Conservation (phyloP, 1,284 basidiomycete genomes). For the Amylostereum chailletii region DNA sequence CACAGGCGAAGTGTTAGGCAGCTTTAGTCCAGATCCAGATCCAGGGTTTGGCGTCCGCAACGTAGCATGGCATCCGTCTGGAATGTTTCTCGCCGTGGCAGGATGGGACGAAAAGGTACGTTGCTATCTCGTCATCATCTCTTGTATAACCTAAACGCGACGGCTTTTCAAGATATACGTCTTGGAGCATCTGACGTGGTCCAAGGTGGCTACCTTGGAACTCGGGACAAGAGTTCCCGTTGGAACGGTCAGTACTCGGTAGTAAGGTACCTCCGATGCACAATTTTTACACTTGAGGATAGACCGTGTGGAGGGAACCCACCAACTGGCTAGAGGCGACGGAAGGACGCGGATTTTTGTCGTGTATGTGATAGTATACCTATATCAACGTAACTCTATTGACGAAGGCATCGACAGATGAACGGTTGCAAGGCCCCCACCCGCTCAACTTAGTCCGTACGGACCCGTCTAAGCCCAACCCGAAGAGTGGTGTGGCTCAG, state of each 20-base stretch:
- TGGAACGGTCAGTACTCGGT: slow-evolving; percentile 39
- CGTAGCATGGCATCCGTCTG: slow-evolving; percentile 77
- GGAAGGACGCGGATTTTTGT: slow-evolving; percentile 71
- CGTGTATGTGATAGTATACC: slow-evolving; percentile 41
- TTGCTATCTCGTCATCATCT: slow-evolving; percentile 8
- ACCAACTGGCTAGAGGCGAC: slow-evolving; percentile 73
- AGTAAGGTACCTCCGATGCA: background rate
- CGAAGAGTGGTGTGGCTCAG: slow-evolving; percentile 57
- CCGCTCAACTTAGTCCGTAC: slow-evolving; percentile 37
- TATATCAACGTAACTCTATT: background rate
- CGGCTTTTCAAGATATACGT: slow-evolving; percentile 54
- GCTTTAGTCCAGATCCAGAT: slow-evolving; percentile 65
- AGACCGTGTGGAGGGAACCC: slow-evolving; percentile 80
- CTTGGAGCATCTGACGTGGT: slow-evolving; percentile 74
- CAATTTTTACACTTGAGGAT: background rate
- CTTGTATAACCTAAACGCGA: background rate
- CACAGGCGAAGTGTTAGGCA: slow-evolving; percentile 58
- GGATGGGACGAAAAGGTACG: slow-evolving; percentile 80
- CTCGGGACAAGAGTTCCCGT: slow-evolving; percentile 45
- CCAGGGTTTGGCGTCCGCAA: slow-evolving; percentile 72
- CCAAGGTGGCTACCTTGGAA: slow-evolving; percentile 56
- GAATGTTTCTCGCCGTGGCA: slow-evolving; percentile 67
- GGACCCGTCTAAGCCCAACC: slow-evolving; percentile 50
- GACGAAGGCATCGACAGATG: slow-evolving; percentile 34
- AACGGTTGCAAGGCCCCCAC: slow-evolving; percentile 50